Conservation (phyloP, 1,284 basidiomycete species). For the Exsudoporus floridanus region DNA sequence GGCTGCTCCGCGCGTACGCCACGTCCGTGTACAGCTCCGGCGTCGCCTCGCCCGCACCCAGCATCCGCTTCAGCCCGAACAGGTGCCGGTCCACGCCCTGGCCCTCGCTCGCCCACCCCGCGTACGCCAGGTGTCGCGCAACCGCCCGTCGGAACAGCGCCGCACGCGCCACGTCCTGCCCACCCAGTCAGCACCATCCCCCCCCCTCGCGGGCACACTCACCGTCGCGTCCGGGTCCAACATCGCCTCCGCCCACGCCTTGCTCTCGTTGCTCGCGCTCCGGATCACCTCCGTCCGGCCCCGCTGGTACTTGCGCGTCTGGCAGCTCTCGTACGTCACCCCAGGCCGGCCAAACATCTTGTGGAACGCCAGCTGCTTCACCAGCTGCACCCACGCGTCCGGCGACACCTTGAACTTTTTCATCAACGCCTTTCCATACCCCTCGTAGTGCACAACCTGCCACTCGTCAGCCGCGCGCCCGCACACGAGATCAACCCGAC, state of each 20-base stretch:
- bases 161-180: constrained; percentile 62
- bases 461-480: constrained; percentile 8
- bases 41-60: constrained; percentile 73
- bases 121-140: constrained; percentile 83
- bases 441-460: constrained; percentile 83
- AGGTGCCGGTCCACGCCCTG: constrained; percentile 96
- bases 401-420: constrained; percentile 90
- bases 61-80: constrained; percentile 87
- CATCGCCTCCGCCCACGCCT: constrained; percentile 90
- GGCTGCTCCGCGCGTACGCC: constrained; percentile 68
- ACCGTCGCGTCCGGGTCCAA: constrained; percentile 57
- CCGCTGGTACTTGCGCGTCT: constrained; percentile 90
- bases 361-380: constrained; percentile 94
- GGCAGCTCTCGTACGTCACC: constrained; percentile 91
- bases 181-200: constrained; percentile 2
- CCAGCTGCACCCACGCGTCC: constrained; percentile 93
- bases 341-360: constrained; percentile 80
- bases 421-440: constrained; percentile 88
- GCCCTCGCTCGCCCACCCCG: constrained; percentile 88
- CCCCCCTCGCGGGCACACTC: constrained; percentile 22
- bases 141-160: constrained; percentile 78
- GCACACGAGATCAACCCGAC: constrained; percentile 17
- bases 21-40: constrained; percentile 82
- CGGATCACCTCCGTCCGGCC: constrained; percentile 97
- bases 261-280: constrained; percentile 79